Evolutionary conservation across 306 rosid species (phyloP).

Genomic region (Phaseolus lunatus): DNA sequence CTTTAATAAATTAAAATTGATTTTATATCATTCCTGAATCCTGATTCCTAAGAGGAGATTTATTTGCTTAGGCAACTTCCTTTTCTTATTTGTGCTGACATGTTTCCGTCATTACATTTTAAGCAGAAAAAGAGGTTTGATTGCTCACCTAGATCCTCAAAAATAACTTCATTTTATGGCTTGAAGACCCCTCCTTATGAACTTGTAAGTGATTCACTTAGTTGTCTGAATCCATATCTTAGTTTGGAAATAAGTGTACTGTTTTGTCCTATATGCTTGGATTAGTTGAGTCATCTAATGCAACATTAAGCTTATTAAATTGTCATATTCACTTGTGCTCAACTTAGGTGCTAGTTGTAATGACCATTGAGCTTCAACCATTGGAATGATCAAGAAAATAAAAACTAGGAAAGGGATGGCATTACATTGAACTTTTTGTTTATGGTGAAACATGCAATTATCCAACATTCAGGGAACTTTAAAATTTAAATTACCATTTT

Average conservation of each 20-base stretch:
- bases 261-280: conserved; percentile 23
- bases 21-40: conserved; percentile 30
- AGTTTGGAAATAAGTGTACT: conserved; percentile 34
- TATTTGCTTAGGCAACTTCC: conserved; percentile 17
- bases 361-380: conserved; percentile 3
- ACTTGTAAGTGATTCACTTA: conserved; percentile 63
- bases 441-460: not conserved
- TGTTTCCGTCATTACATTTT: conserved; percentile 38
- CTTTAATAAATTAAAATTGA: conserved; percentile 12
- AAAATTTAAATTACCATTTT: not conserved
- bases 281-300: conserved; percentile 24
- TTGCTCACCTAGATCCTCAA: conserved; percentile 53
- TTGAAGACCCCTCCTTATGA: conserved; percentile 88
- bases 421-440: conserved; percentile 10
- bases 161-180: conserved; percentile 73
- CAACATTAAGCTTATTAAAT: conserved; percentile 15
- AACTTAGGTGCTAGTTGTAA: conserved; percentile 7
- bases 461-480: conserved; percentile 3
- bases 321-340: conserved; percentile 14
- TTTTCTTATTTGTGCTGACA: conserved; percentile 19
- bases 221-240: conserved; percentile 34
- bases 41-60: not conserved
- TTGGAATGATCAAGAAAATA: not conserved
- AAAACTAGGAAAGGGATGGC: conserved; percentile 13
- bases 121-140: conserved; percentile 55